Evolutionary conservation across 2,329 filamentous ascomycete genomes (phyloP), one percentile per base, ranked within the genome.

Genomic region (Parascedosporium putredinis): DNA sequence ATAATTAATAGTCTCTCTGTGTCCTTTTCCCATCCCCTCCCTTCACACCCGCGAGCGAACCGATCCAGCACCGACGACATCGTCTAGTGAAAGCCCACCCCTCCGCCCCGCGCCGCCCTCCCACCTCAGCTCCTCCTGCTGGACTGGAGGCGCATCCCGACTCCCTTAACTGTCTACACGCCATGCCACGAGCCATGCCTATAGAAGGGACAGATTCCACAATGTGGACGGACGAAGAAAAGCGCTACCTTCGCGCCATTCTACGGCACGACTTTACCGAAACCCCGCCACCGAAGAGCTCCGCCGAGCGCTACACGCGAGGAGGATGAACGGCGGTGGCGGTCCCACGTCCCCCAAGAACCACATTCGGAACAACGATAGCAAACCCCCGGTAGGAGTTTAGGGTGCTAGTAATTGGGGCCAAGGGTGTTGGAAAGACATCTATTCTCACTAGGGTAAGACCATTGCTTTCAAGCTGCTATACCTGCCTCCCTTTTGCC

Each of bases 361-460:
- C 38, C 38, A 22, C 38, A 42, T 42, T 20, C 20, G 38, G 18
- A 42, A 42, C 38, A 50, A 33, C 45, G 50, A 47, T 23, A 51
- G 34, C 23, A 59, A 56, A 18, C 49, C 55, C 20, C 55, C 60
- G 4, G 60, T 54, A 1, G 66, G 62, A 69, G 45, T 64, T 71
- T 51, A 60, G 64, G 40, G 55, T 70, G 20, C 59, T 71, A 23
- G 58, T 70, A 10, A 56, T 70, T 14, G 68, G 68, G 4, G 61
- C 60, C 2, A 62, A 64, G 27, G 64, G 65, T 1, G 63, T 62
- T 40, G 68, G 68, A n/a, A 71, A 71, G 56, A 69, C 67, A 7
- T 61, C 66, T 4, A 57, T 70, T 5, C 51, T 70, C 10, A 65
- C 64, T 4, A 62, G 62, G 54, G 67, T 69, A 56, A 54, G 52